Conservation (phyloP, 176 grass and related monocot genomes). For the Rhynchospora pubera region DNA sequence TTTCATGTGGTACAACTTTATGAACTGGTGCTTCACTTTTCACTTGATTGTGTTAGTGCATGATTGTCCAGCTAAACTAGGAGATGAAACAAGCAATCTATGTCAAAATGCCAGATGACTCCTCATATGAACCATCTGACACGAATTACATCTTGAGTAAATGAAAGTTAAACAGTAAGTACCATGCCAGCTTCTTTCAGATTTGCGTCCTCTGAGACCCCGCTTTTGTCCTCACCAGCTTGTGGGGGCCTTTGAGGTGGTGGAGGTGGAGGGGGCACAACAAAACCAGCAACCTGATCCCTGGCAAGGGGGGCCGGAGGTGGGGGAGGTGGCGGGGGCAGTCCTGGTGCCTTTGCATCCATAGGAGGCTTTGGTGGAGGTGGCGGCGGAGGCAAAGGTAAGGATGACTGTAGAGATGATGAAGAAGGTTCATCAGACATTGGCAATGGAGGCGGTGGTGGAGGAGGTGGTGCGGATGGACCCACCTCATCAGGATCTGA, state of each 20-base stretch:
- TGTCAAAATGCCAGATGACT: background rate
- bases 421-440: constrained; percentile 44
- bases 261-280: constrained; percentile 59
- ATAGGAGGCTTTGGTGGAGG: constrained; percentile 47
- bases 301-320: constrained; percentile 59
- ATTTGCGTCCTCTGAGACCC: background rate
- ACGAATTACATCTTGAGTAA: constrained; percentile 16
- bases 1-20: background rate
- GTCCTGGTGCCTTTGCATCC: constrained; percentile 21
- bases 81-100: background rate
- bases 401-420: constrained; percentile 33
- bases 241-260: constrained; percentile 48
- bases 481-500: constrained; percentile 57
- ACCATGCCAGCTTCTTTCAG: background rate
- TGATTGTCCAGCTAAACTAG: background rate
- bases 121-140: background rate
- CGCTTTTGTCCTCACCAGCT: constrained; percentile 1
- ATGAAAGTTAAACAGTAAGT: background rate
- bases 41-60: background rate
- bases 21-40: background rate
- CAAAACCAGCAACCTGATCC: constrained; percentile 40
- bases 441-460: constrained; percentile 58
- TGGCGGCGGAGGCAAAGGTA: constrained; percentile 43
- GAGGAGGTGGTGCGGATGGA: constrained; percentile 61
- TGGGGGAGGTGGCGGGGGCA: constrained; percentile 67